A percentile compares a stretch with the other conserved stretches of the same genome.
Conservation (phyloP, 2,329 filamentous ascomycete genomes). For the Aspergillus costaricaensis region DNA sequence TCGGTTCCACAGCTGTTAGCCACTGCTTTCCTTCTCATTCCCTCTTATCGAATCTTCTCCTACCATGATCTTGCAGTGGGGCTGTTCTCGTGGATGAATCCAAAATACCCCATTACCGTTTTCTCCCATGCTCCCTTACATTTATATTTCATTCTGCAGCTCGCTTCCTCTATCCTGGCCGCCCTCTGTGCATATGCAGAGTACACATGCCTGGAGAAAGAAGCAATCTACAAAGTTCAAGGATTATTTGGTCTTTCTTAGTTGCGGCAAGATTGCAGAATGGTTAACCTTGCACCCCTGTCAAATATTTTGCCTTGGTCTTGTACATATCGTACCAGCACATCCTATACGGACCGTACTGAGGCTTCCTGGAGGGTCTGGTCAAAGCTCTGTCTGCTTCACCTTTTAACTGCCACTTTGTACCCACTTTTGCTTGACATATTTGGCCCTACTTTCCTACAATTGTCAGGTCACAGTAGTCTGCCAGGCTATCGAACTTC, state of each 20-base stretch:
- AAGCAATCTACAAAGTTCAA: slow-evolving; percentile 18
- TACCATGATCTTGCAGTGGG: not conserved
- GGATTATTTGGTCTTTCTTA: slow-evolving; percentile 23
- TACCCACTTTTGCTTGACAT: slow-evolving; percentile 6
- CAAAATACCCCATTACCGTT: not conserved
- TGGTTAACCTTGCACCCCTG: slow-evolving; percentile 25
- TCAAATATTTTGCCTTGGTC: slow-evolving; percentile 27
- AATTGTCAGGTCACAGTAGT: not conserved
- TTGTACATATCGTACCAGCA: slow-evolving; percentile 29
- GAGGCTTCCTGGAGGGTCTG: not conserved
- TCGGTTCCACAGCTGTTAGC: slow-evolving; percentile 7
- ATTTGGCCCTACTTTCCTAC: not conserved
- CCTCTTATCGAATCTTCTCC: not conserved
- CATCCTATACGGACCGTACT: slow-evolving; percentile 16
- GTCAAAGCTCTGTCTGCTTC: slow-evolving; percentile 2
- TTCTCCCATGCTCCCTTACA: not conserved
- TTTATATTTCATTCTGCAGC: not conserved
- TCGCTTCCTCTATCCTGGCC: not conserved
- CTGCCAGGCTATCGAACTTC: not conserved
- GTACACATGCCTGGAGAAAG: not conserved
- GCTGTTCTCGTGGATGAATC: not conserved
- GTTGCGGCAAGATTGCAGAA: slow-evolving; percentile 15
- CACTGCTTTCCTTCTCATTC: not conserved
- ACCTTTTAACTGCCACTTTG: slow-evolving; percentile 11
- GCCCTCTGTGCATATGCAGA: not conserved